Base-by-base conservation (phyloP, 2,329 filamentous ascomycete genomes). In the Helicocarpus griseus region DNA sequence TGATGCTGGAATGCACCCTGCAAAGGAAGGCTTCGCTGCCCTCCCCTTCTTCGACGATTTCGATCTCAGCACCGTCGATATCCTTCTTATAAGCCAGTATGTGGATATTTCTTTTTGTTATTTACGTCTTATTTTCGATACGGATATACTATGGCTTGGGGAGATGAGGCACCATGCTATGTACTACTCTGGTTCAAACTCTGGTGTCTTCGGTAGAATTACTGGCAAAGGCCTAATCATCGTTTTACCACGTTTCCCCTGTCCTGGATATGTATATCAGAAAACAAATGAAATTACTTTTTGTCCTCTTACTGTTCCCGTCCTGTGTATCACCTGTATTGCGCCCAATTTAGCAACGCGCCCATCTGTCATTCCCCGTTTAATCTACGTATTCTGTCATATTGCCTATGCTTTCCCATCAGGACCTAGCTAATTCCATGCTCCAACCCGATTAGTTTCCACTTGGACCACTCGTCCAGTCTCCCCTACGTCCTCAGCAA, bases 51-150 rank as follows among this genome's bases (percentile, higher is more conserved):
- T 96, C 70, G 93, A 98, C 68, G 90, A 97, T 65, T 98, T 97
- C 70, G 93, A 98, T 66, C 78, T 98, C 19, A 96, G 91, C 72
- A 95, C 89, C 1, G 90, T 98, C 59, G 93, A 98, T 68, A 86
- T 98, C 62, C 86, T 98, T 50, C 78, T 98, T 58, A 95, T 98
- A 65, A 97, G 89, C 83, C 93, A 98, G 93, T 97, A 94, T 87
- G 90, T 83, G 63, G 50, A 56, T 50, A 58, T 49, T 52, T 11
- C 24, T 11, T 55, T 56, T 49, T 57, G 53, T 53, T 58, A 57
- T 47, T 53, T 17, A 29, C 31, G 29, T 38, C 19, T 38, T 43
- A 24, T 26, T 49, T 51, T 48, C 45, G 48, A 24, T 31, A 22
- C 22, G 28, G 19, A 24, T 24, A 50, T 35, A 47, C 35, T 35